These are phyloP conservation scores for Coemansia sp. DNA, from an alignment of 192 early-diverging fungal species.

Conservation along the genomic window DNA sequence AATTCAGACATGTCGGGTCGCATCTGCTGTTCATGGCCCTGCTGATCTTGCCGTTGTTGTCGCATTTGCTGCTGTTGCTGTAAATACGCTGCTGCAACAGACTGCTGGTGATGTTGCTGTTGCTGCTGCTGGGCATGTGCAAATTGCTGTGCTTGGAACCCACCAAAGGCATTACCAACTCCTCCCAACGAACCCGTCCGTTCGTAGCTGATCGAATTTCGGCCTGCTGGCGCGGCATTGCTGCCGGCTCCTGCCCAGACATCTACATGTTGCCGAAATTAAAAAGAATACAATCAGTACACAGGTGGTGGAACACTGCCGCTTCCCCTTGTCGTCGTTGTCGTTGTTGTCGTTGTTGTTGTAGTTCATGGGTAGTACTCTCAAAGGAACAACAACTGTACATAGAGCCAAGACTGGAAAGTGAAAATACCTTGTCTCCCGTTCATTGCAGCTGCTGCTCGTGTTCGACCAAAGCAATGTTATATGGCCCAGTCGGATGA, in stretches of 20 bases:
- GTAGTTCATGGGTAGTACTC: background rate
- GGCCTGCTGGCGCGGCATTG: slow-evolving; percentile 21
- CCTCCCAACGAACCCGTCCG: slow-evolving; percentile 19
- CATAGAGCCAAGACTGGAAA: background rate
- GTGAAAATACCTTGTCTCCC: slow-evolving; percentile 42
- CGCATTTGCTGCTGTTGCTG: slow-evolving; percentile 29
- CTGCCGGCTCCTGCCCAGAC: slow-evolving; percentile 31
- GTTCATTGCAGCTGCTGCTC: slow-evolving; percentile 27
- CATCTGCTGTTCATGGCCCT: slow-evolving; percentile 21
- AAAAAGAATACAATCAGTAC: background rate
- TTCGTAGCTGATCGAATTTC: slow-evolving; percentile 45
- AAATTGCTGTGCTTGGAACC: slow-evolving; percentile 38
- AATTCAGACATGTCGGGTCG: slow-evolving; percentile 53
- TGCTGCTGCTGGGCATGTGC: slow-evolving; percentile 27
- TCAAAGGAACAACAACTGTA: background rate
- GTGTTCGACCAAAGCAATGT: background rate
- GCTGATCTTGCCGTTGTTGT: slow-evolving; percentile 36
- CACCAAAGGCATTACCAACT: slow-evolving; percentile 24
- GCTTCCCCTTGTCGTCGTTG: background rate
- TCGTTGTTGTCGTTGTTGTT: no score
- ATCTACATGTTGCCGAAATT: slow-evolving; percentile 24
- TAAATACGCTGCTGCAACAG: slow-evolving; percentile 29
- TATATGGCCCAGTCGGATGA: background rate
- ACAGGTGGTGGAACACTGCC: background rate
- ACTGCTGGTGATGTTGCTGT: slow-evolving; percentile 31